phyloP scores from a whole-genome alignment of 345 rosid species.

The Microcos paniculata region DNA sequence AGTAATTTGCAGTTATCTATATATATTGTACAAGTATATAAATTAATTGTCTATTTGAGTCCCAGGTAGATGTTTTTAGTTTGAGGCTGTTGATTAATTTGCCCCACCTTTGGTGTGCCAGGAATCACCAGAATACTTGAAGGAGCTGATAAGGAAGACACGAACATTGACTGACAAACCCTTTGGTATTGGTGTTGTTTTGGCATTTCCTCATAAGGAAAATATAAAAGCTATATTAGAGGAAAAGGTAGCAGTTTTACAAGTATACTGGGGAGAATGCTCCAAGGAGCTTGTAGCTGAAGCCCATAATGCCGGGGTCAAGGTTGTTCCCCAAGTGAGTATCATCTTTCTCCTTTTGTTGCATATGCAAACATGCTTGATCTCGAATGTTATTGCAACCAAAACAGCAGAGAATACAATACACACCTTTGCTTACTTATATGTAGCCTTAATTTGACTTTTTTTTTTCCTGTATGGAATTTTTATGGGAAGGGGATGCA shows the following conservation, averaged over 20 bases:
- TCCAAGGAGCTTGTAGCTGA: slow-evolving; percentile 56
- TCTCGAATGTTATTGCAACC: too few species aligned
- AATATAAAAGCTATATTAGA: slow-evolving; percentile 64
- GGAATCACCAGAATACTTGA: slow-evolving; percentile 71
- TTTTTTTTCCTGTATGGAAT: background rate
- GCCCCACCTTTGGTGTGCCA: slow-evolving; percentile 17
- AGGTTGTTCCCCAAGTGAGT: slow-evolving; percentile 81
- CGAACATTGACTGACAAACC: slow-evolving; percentile 66
- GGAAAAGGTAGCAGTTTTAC: slow-evolving; percentile 76
- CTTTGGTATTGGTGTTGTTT: slow-evolving; percentile 72
- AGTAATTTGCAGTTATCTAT: background rate
- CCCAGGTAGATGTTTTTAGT: background rate
- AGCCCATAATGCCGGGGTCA: slow-evolving; percentile 68
- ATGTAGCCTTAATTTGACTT: background rate
- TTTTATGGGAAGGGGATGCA: background rate
- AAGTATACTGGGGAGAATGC: slow-evolving; percentile 82
- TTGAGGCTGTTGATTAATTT: background rate
- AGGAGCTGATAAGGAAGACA: slow-evolving; percentile 68
- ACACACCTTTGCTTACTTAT: background rate
- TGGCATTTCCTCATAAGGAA: slow-evolving; percentile 76
- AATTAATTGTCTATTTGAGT: background rate
- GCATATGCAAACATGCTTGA: background rate
- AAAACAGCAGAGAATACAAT: too few species aligned
- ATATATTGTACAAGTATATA: background rate
- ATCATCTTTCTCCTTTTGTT: background rate